Evolutionary conservation across 768 basidiomycete species (phyloP).

Genomic region (Glaciozyma martinii): DNA sequence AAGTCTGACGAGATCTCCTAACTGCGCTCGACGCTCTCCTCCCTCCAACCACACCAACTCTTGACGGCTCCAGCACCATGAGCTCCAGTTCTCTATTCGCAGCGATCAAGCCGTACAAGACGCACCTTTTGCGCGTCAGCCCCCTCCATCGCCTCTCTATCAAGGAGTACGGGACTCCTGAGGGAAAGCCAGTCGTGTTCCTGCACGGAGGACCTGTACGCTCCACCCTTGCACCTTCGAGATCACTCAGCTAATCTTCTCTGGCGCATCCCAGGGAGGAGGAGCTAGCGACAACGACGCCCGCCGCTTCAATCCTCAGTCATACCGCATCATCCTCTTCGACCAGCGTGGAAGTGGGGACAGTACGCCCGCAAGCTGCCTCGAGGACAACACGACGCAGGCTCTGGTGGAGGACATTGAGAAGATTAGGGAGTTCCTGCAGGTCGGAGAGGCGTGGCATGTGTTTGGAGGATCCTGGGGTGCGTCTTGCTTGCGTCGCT

Average conservation of each 20-base stretch:
- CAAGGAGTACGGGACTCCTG: constrained; percentile 30
- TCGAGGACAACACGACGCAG: constrained; percentile 89
- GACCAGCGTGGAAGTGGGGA: constrained; percentile 87
- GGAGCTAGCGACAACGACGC: background rate
- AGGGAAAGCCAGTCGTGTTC: constrained; percentile 31
- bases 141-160: constrained; percentile 24
- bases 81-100: background rate
- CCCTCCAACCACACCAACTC: background rate
- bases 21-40: too few species aligned
- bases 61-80: background rate
- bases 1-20: too few species aligned
- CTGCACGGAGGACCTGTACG: constrained; percentile 31
- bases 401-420: constrained; percentile 86
- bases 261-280: background rate
- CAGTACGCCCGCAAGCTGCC: constrained; percentile 68
- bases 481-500: background rate
- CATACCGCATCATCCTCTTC: constrained; percentile 57
- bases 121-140: constrained; percentile 15
- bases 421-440: constrained; percentile 57
- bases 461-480: constrained; percentile 92
- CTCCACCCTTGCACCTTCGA: background rate
- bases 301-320: background rate
- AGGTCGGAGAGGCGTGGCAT: constrained; percentile 70
- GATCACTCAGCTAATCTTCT: background rate
- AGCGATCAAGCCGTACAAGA: constrained; percentile 19